Evolutionary conservation across 495 filamentous ascomycete genomes (phyloP).

Genomic region (Oleoguttula mirabilis): DNA sequence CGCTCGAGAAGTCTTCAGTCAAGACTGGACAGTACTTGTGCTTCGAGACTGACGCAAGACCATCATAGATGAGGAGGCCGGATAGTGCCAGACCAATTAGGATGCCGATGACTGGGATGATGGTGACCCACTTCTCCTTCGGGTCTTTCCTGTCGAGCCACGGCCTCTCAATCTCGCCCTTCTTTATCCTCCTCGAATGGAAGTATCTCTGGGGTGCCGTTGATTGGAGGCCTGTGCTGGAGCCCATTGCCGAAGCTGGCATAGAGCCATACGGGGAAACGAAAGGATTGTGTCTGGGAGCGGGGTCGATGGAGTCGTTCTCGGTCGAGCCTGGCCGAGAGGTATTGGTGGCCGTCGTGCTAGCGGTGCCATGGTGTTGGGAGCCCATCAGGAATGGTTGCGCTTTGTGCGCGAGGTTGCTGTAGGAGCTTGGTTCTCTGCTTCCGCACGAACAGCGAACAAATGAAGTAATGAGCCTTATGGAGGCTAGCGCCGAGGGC

Average conservation of each 20-base stretch:
- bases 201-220: slow-evolving; percentile 46
- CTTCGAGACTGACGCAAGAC: slow-evolving; percentile 52
- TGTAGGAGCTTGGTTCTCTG: too few relatives aligned
- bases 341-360: slow-evolving; percentile 14
- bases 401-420: too few relatives aligned
- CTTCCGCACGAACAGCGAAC: too few relatives aligned
- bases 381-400: slow-evolving; percentile 8
- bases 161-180: slow-evolving; percentile 56
- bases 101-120: slow-evolving; percentile 60
- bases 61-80: slow-evolving; percentile 60
- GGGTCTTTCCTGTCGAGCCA: slow-evolving; percentile 59
- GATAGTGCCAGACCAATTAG: slow-evolving; percentile 51
- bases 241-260: slow-evolving; percentile 35
- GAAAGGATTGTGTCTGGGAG: slow-evolving; percentile 40
- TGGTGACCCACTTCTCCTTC: slow-evolving; percentile 74
- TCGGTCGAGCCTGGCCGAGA: slow-evolving; percentile 21
- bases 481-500: too few relatives aligned
- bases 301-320: slow-evolving; percentile 17
- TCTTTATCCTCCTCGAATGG: slow-evolving; percentile 58
- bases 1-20: slow-evolving; percentile 53
- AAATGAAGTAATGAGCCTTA: too few relatives aligned
- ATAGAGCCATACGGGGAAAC: slow-evolving; percentile 43
- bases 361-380: slow-evolving; percentile 6
- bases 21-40: slow-evolving; percentile 65
- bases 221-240: slow-evolving; percentile 23